Percentiles rank a stretch among this genome's conserved stretches.
Evolutionary conservation across 768 basidiomycete species (phyloP).

Genomic region (Exsudoporus frostii): DNA sequence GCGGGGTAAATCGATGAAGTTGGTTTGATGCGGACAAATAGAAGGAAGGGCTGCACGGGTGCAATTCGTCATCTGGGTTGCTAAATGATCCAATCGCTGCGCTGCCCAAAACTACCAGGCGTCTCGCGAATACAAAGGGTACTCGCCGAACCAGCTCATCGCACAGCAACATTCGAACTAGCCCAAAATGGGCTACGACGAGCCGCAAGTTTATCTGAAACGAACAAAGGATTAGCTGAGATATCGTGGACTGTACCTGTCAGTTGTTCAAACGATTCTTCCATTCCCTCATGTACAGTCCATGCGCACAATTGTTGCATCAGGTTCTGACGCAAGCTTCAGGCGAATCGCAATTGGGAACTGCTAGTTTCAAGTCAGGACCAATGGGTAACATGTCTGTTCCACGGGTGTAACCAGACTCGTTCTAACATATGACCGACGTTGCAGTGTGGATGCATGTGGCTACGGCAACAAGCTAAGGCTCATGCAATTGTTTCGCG

Average conservation of each 20-base stretch:
- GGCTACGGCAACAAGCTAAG: background rate
- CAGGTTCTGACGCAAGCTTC: background rate
- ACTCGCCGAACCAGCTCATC: conserved; percentile 9
- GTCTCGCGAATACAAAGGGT: background rate
- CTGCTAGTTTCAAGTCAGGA: background rate
- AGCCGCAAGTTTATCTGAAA: background rate
- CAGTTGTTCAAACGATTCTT: background rate
- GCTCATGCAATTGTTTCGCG: background rate
- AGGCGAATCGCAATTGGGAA: background rate
- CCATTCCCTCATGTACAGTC: background rate
- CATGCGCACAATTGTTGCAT: background rate
- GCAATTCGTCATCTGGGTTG: background rate
- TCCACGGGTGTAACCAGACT: background rate
- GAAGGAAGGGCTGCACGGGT: background rate
- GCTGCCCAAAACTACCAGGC: background rate
- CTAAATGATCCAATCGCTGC: background rate
- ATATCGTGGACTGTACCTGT: background rate
- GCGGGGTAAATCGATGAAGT: background rate
- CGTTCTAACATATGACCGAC: conserved; percentile 1
- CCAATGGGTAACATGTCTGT: background rate
- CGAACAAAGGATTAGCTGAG: background rate
- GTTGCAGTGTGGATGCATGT: background rate
- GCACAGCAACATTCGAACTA: background rate
- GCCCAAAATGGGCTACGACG: background rate
- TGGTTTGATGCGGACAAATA: background rate